Evolutionary conservation across 1,284 basidiomycete species (phyloP).

Genomic region (Sanguinoderma infundibulare): DNA sequence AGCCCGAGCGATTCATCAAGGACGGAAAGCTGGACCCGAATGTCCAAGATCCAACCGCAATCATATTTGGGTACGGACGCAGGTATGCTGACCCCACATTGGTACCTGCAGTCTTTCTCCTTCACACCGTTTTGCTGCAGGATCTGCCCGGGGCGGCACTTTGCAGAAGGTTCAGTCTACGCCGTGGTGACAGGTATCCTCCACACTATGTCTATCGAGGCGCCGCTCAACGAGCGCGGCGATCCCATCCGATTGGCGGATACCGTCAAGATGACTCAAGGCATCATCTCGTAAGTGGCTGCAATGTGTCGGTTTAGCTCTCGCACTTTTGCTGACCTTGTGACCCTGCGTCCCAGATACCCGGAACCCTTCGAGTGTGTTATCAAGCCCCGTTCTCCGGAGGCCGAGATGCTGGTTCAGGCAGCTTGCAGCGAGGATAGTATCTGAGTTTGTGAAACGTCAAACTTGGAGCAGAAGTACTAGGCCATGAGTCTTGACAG

Average conservation of each 20-base stretch:
- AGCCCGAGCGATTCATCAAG: slow-evolving; percentile 24
- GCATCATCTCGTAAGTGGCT: slow-evolving; percentile 1
- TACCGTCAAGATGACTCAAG: slow-evolving; percentile 2
- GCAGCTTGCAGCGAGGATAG: not conserved
- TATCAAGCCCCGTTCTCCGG: slow-evolving; percentile 61
- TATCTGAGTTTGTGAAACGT: not conserved
- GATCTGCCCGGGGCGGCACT: slow-evolving; percentile 19
- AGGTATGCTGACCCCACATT: slow-evolving; percentile 4
- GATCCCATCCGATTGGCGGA: not conserved
- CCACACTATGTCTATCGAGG: slow-evolving; percentile 7
- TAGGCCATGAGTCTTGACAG: too few species aligned
- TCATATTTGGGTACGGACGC: slow-evolving; percentile 29
- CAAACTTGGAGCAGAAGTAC: not conserved
- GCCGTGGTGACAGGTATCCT: slow-evolving; percentile 9
- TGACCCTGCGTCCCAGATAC: slow-evolving; percentile 46
- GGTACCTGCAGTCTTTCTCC: not conserved
- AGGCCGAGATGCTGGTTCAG: slow-evolving; percentile 51
- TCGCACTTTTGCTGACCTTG: not conserved
- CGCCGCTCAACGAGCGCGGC: slow-evolving; percentile 3
- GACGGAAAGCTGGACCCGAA: slow-evolving; percentile 15
- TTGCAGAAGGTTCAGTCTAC: slow-evolving; percentile 15
- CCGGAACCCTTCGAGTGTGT: slow-evolving; percentile 64
- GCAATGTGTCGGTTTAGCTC: not conserved
- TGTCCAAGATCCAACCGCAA: slow-evolving; percentile 11
- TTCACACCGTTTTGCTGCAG: not conserved